Evolutionary conservation across 495 filamentous ascomycete species (phyloP), one percentile per base, ranked within the genome.

Genomic region (Annulohypoxylon stygium): DNA sequence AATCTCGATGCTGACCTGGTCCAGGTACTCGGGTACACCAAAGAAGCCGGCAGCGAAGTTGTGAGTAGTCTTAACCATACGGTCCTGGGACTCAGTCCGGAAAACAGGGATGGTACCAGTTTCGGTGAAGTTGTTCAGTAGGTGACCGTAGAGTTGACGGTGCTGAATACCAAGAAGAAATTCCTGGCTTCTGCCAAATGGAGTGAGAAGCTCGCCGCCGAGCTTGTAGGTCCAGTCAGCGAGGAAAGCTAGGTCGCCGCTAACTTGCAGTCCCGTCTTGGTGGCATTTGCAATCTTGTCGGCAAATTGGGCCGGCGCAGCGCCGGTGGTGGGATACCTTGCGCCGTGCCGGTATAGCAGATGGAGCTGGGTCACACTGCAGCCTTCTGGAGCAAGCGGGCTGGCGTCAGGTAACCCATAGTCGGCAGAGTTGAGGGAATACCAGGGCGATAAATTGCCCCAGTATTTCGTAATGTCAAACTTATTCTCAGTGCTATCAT

Each of bases 341-440:
- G 77, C 75, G 18, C 77, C 77, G 34, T 79, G 77, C 0, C 77
- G 75, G 25, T 77, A 77, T 33, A 79, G 47, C n/a, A 83, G 69
- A 54, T 90, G 86, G 45, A 89, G 80, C 57, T 88, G 85, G 18
- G 79, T 83, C 55, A 90, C 87, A 50, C 84, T 84, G 2, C 85
- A 82, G 16, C 86, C 87, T 2, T 65, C 20, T 1, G 76, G 76
- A n/a, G 71, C 74, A 14, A 78, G 68, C 20, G 76, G 76, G 59
- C 69, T 78, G 25, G 76, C 68, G 50, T 78, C 60, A n/a, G 76
- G 74, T 16, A 78, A 59, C 0, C 71, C 76, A 33, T 75, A 78
- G 47, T 78, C 76, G 53, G 76, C 71, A 11, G 76, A 78, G 2
- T 71, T 73, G 14, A 78, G 45, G 3, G 76, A 78, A 59, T 78